These are phyloP conservation scores for Antarctomyces pellizariae DNA, from an alignment of 495 filamentous ascomycete genomes.

Conservation along the genomic window DNA sequence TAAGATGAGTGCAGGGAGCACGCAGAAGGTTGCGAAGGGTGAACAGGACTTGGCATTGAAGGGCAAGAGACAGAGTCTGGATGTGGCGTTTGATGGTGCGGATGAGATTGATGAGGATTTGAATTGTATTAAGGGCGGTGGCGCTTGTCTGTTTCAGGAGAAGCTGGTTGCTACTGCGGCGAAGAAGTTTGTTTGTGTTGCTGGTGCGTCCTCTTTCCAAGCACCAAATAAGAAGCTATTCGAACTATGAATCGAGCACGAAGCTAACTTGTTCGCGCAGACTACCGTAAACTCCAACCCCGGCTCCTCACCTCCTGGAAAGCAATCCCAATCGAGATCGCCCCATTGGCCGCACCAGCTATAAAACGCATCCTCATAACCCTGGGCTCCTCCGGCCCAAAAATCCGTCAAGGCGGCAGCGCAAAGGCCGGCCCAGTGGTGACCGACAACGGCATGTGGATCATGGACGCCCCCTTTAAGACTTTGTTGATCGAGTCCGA, in stretches of 20 bases:
- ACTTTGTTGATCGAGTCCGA: slow-evolving; percentile 41
- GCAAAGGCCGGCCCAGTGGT: slow-evolving; percentile 62
- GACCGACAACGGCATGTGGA: slow-evolving; percentile 85
- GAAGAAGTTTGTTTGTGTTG: slow-evolving; percentile 80
- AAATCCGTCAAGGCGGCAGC: slow-evolving; percentile 38
- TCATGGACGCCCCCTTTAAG: slow-evolving; percentile 76
- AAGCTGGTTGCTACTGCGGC: slow-evolving; percentile 78
- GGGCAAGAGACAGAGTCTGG: slow-evolving; percentile 24
- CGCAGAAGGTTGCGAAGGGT: slow-evolving; percentile 10
- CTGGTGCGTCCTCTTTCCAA: slow-evolving; percentile 37
- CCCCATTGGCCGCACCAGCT: slow-evolving; percentile 50
- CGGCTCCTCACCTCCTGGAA: slow-evolving; percentile 57
- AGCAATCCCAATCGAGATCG: slow-evolving; percentile 78
- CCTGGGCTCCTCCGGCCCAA: slow-evolving; percentile 47
- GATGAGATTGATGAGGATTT: slow-evolving; percentile 91
- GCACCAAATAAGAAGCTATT: too few relatives aligned
- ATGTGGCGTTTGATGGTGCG: slow-evolving; percentile 84
- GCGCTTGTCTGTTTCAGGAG: slow-evolving; percentile 92
- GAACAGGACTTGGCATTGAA: slow-evolving; percentile 11
- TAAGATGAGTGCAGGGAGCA: slow-evolving; percentile 7
- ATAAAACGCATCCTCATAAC: slow-evolving; percentile 41
- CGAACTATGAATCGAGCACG: not conserved
- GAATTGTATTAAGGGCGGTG: slow-evolving; percentile 94
- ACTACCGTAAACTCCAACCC: slow-evolving; percentile 65
- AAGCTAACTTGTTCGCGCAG: too few relatives aligned